Percentiles rank a stretch among this genome's conserved stretches.
These are phyloP conservation scores for Cryphonectria nitschkei DNA, from an alignment of 2,329 filamentous ascomycete species.

Conservation along the genomic window DNA sequence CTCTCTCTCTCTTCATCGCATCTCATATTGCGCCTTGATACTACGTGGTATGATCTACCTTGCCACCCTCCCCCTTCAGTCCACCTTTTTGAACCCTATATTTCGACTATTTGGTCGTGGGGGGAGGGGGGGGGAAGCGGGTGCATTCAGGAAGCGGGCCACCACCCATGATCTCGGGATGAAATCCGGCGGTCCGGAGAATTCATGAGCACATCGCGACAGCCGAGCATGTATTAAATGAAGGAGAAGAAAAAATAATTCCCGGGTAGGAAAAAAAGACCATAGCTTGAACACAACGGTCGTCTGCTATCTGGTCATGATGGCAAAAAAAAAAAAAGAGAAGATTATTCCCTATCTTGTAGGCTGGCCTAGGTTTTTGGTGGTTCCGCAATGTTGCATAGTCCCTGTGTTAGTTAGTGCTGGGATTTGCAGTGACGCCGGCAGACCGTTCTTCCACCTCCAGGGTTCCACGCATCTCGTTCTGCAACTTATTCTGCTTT, in stretches of 20 bases:
- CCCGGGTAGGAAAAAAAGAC: background rate
- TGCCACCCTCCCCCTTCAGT: background rate
- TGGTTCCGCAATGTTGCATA: background rate
- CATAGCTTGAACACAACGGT: background rate
- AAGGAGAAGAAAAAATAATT: too few relatives aligned
- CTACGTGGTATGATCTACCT: constrained; percentile 1
- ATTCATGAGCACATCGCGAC: background rate
- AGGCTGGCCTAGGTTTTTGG: too few relatives aligned
- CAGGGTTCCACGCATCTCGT: background rate
- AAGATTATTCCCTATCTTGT: too few relatives aligned
- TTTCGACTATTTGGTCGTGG: background rate
- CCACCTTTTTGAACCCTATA: background rate
- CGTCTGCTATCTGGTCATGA: background rate
- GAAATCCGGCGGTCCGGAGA: background rate
- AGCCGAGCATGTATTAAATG: background rate
- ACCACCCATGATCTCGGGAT: background rate
- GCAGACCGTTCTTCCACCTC: background rate
- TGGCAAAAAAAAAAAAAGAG: background rate
- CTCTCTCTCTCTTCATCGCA: background rate
- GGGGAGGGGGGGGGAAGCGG: background rate
- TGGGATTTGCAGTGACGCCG: background rate
- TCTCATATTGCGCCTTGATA: background rate
- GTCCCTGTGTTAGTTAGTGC: background rate
- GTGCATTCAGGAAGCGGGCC: background rate
- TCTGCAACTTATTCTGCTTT: background rate